Evolutionary conservation across 768 basidiomycete genomes (phyloP), one percentile per base, ranked within the genome.

Genomic region (Omphalotus guepiniiformis): DNA sequence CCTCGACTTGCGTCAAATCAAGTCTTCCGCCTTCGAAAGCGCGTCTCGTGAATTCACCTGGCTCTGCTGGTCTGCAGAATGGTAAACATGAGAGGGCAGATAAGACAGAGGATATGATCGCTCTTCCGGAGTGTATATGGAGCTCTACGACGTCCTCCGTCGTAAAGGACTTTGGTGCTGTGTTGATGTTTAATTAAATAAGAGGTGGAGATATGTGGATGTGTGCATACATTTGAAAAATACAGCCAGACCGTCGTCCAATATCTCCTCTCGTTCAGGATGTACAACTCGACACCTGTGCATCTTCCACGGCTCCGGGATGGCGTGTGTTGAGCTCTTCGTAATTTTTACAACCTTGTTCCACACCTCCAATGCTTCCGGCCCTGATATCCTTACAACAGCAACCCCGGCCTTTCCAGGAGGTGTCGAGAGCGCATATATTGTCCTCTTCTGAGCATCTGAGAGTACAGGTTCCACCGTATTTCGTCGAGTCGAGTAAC

Each of bases 1-100:
- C 93, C 59, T 95, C 93, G 1, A 90, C 91, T 65, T 94, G 86
- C 0, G 90, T 92, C 47, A 95, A 65, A 58, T 93, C 92, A 44
- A 95, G 68, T 35, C 89, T 75, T 0, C 93, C 93, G 16, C 79
- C 83, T 22, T 83, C 68, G 53, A 91, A 89, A 0, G 92, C 91
- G 36, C 88, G 82, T 22, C 84, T 76, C 12, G 93, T 93, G 58
- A 95, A 95, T 64, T 95, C 93, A 23, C 93, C 93, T 2, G 85
- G 79, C 57, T 85, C 83, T 1, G 93, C 93, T 5, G 85, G 85
- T 3, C 93, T 80, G 42, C 82, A 81, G 47, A 69, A 77, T 0
- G 83, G 79, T 7, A 92, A 48, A 15, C 62, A 63, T 9, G 82
- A 75, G 2, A 94, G 72, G 3, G 85, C 79, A 1, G 64, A 60